Conservation (phyloP, 345 rosid species). For the Lagerstroemia speciosa region DNA sequence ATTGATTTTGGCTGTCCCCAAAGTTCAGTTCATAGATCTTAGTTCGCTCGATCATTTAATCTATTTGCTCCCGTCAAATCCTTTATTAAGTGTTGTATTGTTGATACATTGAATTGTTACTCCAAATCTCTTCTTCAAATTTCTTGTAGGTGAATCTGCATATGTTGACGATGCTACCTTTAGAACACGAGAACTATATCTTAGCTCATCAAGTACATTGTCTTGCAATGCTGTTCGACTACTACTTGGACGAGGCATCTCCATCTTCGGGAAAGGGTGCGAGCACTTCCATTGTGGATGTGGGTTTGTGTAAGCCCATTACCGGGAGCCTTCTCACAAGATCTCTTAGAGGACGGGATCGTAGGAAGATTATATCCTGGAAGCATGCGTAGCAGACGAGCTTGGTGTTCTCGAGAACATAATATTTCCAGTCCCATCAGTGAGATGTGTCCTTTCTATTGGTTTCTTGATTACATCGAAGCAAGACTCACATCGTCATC, state of each 20-base stretch:
- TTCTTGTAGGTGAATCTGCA: conserved; percentile 65
- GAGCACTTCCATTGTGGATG: conserved; percentile 53
- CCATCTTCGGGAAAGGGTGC: conserved; percentile 38
- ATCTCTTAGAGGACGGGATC: conserved; percentile 83
- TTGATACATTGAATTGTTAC: neutral
- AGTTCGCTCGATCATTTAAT: neutral
- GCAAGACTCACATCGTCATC: too few species aligned
- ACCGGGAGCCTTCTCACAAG: conserved; percentile 64
- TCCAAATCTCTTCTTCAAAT: conserved; percentile 9
- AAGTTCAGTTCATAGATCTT: neutral
- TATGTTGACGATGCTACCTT: conserved; percentile 55
- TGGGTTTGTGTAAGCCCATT: conserved; percentile 75
- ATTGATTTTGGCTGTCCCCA: neutral
- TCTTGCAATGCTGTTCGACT: conserved; percentile 84
- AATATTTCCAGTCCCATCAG: neutral
- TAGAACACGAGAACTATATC: conserved; percentile 44
- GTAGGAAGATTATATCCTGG: conserved; percentile 87
- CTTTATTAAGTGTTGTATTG: neutral
- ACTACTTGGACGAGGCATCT: conserved; percentile 52
- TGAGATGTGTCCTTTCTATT: neutral
- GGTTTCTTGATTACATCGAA: neutral
- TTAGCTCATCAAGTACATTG: conserved; percentile 66
- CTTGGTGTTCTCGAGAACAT: neutral
- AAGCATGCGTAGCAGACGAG: conserved; percentile 24
- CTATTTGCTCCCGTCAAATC: neutral